A percentile compares a stretch with the other conserved stretches of the same genome.
Conservation (phyloP, 1,284 basidiomycete species). For the Cryptococcus sp. region DNA sequence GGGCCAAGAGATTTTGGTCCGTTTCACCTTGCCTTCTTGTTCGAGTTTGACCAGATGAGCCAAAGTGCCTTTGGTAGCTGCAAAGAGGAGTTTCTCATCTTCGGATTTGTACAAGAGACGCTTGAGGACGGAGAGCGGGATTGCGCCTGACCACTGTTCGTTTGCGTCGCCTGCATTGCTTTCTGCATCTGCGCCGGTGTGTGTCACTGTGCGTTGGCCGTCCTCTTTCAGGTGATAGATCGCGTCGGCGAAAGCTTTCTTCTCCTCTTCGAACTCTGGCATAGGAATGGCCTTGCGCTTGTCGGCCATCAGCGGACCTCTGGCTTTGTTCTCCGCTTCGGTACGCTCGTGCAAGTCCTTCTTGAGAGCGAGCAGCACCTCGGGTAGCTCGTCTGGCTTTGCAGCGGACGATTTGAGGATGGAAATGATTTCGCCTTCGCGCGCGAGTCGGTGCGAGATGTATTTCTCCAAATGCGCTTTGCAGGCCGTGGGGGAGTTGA, state of each 20-base stretch:
- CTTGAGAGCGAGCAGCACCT: conserved; percentile 10
- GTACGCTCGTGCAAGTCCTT: conserved; percentile 11
- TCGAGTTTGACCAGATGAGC: conserved; percentile 52
- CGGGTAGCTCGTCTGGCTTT: background rate
- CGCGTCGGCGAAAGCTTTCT: conserved; percentile 3
- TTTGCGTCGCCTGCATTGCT: conserved; percentile 2
- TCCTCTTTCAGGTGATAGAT: background rate
- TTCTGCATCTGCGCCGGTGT: background rate
- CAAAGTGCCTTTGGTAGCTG: conserved; percentile 29
- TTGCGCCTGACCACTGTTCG: conserved; percentile 7
- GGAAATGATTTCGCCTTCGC: conserved; percentile 71
- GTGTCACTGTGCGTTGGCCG: too few species aligned
- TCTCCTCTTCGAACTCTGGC: conserved; percentile 19
- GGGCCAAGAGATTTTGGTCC: conserved; percentile 24
- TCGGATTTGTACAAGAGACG: conserved; percentile 40
- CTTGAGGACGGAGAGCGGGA: conserved; percentile 31
- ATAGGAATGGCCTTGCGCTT: conserved; percentile 9
- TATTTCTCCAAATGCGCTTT: conserved; percentile 64
- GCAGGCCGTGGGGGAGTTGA: conserved; percentile 56
- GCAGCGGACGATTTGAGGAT: conserved; percentile 20
- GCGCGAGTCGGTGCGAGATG: conserved; percentile 75
- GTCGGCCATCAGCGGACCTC: conserved; percentile 18
- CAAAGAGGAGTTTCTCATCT: conserved; percentile 36
- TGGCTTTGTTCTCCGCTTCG: conserved; percentile 18
- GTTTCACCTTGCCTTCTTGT: conserved; percentile 63